Conservation (phyloP, 352 stramenopile species). For the Pythium monospermum region DNA sequence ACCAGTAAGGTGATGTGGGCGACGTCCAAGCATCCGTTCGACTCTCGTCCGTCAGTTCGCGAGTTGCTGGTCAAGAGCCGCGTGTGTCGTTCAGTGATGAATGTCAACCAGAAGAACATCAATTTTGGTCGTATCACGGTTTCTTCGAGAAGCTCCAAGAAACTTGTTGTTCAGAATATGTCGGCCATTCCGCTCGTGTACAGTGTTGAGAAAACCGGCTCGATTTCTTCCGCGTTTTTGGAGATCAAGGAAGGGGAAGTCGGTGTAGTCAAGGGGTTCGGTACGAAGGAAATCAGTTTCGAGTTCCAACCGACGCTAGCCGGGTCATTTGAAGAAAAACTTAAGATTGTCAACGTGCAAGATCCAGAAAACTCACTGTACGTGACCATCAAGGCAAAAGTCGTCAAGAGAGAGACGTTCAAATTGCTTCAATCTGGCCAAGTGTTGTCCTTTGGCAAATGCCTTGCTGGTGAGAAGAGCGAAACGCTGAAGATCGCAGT, state of each 20-base stretch:
- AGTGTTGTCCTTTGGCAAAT: conserved; percentile 81
- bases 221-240: conserved; percentile 87
- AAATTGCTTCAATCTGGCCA: conserved; percentile 85
- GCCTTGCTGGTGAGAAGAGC: conserved; percentile 77
- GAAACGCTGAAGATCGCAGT: conserved; percentile 81
- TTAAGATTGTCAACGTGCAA: conserved; percentile 89
- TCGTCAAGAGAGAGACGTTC: conserved; percentile 88
- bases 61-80: conserved; percentile 81
- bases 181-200: conserved; percentile 81
- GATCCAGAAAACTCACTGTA: conserved; percentile 83
- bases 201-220: conserved; percentile 85
- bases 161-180: conserved; percentile 84
- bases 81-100: conserved; percentile 84
- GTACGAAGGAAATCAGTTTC: conserved; percentile 86
- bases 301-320: conserved; percentile 84
- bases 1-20: conserved; percentile 57
- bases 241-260: conserved; percentile 87
- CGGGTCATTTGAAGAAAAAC: conserved; percentile 84
- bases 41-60: conserved; percentile 68
- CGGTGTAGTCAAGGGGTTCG: conserved; percentile 84
- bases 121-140: conserved; percentile 87
- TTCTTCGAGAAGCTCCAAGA: conserved; percentile 83
- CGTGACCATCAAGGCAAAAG: conserved; percentile 87
- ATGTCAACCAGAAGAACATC: conserved; percentile 91
- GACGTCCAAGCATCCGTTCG: conserved; percentile 76